These are phyloP conservation scores for Salix exigua DNA, from an alignment of 345 rosid species.

Conservation along the genomic window DNA sequence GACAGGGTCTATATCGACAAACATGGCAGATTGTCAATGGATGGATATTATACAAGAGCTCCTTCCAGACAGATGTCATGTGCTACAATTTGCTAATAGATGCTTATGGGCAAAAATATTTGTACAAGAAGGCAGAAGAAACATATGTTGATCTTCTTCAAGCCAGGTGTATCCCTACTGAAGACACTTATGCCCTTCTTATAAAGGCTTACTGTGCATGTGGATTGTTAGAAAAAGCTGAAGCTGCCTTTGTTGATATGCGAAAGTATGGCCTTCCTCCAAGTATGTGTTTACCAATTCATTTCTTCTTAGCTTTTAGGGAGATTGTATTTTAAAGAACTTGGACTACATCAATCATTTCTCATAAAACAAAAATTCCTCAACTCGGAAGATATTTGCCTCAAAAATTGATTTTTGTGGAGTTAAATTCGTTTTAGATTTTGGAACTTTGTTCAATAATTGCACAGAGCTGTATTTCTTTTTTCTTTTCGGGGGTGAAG, in stretches of 20 bases:
- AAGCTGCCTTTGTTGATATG: constrained; percentile 75
- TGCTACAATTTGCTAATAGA: constrained; percentile 88
- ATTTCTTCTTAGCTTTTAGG: not conserved
- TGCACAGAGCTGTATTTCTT: no score
- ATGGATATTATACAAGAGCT: constrained; percentile 78
- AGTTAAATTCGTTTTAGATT: no score
- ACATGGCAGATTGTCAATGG: no score
- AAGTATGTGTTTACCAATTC: constrained; percentile 41
- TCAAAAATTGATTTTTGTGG: no score
- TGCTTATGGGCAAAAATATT: constrained; percentile 72
- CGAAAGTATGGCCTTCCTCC: constrained; percentile 62
- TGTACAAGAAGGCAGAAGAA: constrained; percentile 58
- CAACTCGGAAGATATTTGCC: no score
- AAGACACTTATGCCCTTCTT: constrained; percentile 88
- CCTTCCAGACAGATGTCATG: constrained; percentile 75
- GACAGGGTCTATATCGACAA: no score
- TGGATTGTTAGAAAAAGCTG: constrained; percentile 60
- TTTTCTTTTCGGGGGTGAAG: no score
- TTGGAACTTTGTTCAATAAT: no score
- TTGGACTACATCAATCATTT: no score
- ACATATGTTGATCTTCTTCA: constrained; percentile 67
- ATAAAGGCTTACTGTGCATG: constrained; percentile 64
- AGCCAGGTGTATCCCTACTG: constrained; percentile 75
- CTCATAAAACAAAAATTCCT: no score
- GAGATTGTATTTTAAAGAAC: no score